Evolutionary conservation across 1,139 yeast genomes (phyloP).

Genomic region (Blastobotrys arbuscula): DNA sequence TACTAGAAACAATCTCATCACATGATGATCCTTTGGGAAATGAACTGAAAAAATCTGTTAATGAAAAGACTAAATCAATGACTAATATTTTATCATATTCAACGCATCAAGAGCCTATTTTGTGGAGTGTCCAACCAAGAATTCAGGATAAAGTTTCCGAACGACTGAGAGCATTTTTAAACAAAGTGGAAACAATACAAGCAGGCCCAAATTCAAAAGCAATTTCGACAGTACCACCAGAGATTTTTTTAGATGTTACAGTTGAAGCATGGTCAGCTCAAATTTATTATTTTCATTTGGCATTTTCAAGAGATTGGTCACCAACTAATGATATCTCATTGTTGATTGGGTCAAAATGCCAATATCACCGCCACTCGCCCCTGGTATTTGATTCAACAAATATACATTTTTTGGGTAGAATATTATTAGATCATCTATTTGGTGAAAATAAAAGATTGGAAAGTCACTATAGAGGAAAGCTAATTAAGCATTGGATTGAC

Average conservation of each 20-base stretch:
- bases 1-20: slow-evolving; percentile 42
- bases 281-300: slow-evolving; percentile 35
- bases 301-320: slow-evolving; percentile 53
- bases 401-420: slow-evolving; percentile 70
- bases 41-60: slow-evolving; percentile 40
- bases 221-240: slow-evolving; percentile 29
- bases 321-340: slow-evolving; percentile 61
- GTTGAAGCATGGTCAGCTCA: slow-evolving; percentile 34
- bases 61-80: slow-evolving; percentile 40
- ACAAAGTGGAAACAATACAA: slow-evolving; percentile 18
- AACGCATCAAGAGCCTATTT: slow-evolving; percentile 19
- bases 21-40: slow-evolving; percentile 45
- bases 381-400: slow-evolving; percentile 65
- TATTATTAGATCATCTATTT: slow-evolving; percentile 68
- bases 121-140: slow-evolving; percentile 27
- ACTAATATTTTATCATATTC: slow-evolving; percentile 31
- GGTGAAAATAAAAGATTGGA: slow-evolving; percentile 21
- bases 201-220: slow-evolving; percentile 11
- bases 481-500: slow-evolving; percentile 80
- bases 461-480: slow-evolving; percentile 49
- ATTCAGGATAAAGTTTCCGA: slow-evolving; percentile 25
- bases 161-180: slow-evolving; percentile 23
- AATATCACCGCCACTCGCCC: slow-evolving; percentile 48
- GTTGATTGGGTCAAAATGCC: slow-evolving; percentile 41
- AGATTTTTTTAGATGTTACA: slow-evolving; percentile 31